These are phyloP conservation scores for Gyromitra esculenta DNA, from an alignment of 2,329 filamentous ascomycete genomes.

Conservation along the genomic window DNA sequence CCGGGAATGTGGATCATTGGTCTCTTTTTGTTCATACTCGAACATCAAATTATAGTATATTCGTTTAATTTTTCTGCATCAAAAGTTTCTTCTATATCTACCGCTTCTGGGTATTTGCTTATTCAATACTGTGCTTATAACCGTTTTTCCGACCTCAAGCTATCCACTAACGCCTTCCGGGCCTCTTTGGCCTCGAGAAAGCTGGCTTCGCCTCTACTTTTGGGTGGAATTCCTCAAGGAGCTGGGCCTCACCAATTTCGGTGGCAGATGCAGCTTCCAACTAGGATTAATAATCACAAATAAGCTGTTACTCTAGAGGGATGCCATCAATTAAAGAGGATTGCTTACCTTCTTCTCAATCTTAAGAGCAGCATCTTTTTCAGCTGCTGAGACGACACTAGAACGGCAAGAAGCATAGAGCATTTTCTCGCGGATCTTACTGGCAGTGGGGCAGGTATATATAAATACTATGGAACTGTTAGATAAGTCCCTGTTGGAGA, in stretches of 20 bases:
- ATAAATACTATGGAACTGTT: slow-evolving; percentile 70
- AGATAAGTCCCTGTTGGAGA: background rate
- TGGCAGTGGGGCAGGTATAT: slow-evolving; percentile 78
- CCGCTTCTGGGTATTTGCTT: background rate
- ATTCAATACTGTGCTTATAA: slow-evolving; percentile 17
- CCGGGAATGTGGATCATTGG: slow-evolving; percentile 12
- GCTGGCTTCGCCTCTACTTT: slow-evolving; percentile 72
- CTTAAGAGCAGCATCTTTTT: slow-evolving; percentile 71
- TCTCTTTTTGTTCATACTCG: background rate
- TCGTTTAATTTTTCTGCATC: slow-evolving; percentile 15
- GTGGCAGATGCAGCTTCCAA: slow-evolving; percentile 69
- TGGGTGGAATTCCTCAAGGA: slow-evolving; percentile 75
- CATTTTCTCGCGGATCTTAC: slow-evolving; percentile 85
- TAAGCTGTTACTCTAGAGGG: slow-evolving; percentile 18
- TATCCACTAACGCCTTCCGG: slow-evolving; percentile 66
- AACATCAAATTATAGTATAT: slow-evolving; percentile 2
- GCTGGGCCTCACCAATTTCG: slow-evolving; percentile 74
- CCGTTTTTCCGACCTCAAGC: slow-evolving; percentile 21
- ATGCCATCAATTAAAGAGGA: slow-evolving; percentile 53
- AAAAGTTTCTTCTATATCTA: slow-evolving; percentile 15
- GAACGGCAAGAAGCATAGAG: slow-evolving; percentile 73
- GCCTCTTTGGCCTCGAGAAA: slow-evolving; percentile 82
- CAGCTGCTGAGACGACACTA: slow-evolving; percentile 72
- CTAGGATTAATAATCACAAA: slow-evolving; percentile 46
- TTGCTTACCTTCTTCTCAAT: slow-evolving; percentile 76